Conservation (phyloP, 441 rosid species). For the Erysimum cheiri region DNA sequence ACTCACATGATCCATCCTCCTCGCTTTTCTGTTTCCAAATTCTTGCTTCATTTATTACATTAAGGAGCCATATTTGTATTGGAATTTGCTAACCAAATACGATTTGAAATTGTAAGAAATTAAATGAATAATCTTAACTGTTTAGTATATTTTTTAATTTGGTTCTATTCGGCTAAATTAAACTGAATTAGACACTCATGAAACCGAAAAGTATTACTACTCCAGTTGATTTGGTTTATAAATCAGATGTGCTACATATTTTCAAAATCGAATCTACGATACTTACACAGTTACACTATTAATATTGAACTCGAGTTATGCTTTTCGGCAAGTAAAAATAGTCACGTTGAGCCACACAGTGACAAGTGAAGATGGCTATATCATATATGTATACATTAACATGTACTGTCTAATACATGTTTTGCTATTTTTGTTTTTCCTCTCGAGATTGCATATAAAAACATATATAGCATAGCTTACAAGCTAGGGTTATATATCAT, state of each 20-base stretch:
- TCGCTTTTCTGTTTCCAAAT: slow-evolving; percentile 31
- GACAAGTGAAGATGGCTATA: slow-evolving; percentile 34
- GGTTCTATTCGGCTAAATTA: no score
- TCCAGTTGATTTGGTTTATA: no score
- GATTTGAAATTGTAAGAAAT: no score
- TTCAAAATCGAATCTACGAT: background rate
- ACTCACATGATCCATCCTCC: slow-evolving; percentile 44
- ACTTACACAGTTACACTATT: no score
- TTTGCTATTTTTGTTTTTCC: slow-evolving; percentile 34
- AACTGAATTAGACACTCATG: background rate
- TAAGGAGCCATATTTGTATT: background rate
- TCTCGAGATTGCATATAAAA: background rate
- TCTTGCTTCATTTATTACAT: slow-evolving; percentile 33
- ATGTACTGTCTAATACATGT: slow-evolving; percentile 41
- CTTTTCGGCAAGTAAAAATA: slow-evolving; percentile 6
- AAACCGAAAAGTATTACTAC: background rate
- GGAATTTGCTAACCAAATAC: slow-evolving; percentile 4
- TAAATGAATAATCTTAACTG: no score
- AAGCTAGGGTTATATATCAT: background rate
- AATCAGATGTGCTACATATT: background rate
- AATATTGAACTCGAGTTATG: no score
- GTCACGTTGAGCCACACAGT: slow-evolving; percentile 38
- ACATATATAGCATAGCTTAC: background rate
- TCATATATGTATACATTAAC: slow-evolving; percentile 9
- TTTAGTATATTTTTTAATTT: no score